A percentile compares a stretch with the other conserved stretches of the same genome.
These are phyloP conservation scores for Solanum aculeatissimum DNA, from an alignment of 305 asterid genomes.

Conservation along the genomic window DNA sequence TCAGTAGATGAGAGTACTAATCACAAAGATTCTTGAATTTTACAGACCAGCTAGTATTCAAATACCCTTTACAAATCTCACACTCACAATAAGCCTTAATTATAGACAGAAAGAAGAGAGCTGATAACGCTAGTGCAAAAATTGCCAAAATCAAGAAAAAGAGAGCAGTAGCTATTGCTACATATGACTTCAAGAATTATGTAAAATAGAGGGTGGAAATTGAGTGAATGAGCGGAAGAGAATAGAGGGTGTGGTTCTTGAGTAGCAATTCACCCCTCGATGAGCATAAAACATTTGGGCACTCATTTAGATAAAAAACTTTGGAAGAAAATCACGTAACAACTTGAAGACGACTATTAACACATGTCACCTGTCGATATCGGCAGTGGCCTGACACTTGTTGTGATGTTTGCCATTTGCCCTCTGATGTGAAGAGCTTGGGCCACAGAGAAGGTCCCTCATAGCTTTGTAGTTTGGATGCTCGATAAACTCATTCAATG, in stretches of 20 bases:
- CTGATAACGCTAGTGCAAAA: neutral
- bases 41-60: constrained; percentile 31
- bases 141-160: neutral
- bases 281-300: too few relatives aligned
- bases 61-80: constrained; percentile 31
- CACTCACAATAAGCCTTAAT: constrained; percentile 33
- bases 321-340: too few relatives aligned
- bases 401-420: too few relatives aligned
- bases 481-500: too few relatives aligned
- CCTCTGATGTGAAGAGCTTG: too few relatives aligned
- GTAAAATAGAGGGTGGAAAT: neutral
- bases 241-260: neutral
- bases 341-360: too few relatives aligned
- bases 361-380: too few relatives aligned
- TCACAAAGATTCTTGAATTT: constrained; percentile 46
- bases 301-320: too few relatives aligned
- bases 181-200: neutral
- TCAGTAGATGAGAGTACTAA: constrained; percentile 53
- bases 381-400: too few relatives aligned
- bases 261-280: too few relatives aligned
- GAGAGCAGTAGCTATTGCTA: neutral
- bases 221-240: neutral
- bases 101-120: neutral
- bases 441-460: too few relatives aligned
- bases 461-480: too few relatives aligned